Base-by-base conservation (phyloP, 129 eudicot species). In the Tagetes patula region DNA sequence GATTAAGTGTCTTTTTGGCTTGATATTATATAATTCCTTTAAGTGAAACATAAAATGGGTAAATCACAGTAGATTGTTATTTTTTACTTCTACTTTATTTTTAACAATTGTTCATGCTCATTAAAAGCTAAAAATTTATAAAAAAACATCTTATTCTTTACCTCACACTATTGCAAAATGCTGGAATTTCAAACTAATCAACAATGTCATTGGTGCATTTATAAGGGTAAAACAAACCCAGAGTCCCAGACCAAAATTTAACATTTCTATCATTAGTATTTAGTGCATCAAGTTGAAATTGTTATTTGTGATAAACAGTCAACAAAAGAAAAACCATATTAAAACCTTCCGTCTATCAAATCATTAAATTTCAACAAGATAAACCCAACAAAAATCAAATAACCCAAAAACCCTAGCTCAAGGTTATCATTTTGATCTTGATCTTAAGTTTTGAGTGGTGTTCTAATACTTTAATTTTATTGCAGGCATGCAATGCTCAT, bases 401-500 rank as follows among this genome's bases (percentile, higher is more conserved):
- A 60, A 33, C 66, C 63, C 3, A 32, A 58, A 32, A 9, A 2
- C 64, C 0, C 32, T 53, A 53, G 0, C 8, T 3, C 59, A 53
- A 53, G 59, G 59, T 31, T 56, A 39, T 56, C 5, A 37, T 12
- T 9, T 61, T 1, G 8, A 61, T 37, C 27, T 61, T 61, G 45
- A 12, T 37, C 30, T 34, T 61, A 61, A 12, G 31, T 34, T 61
- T 37, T 11, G 40, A 53, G 32, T 43, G 53, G 2, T 52, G 59
- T 67, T 72, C 64, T 79, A 71, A 84, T 53, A 72, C 59, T 43
- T 9, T 10, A 32, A 74, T 68, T 75, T 31, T 66, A 20, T 38
- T 87, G 88, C 95, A 93, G 98, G 98, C 97, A 5, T 94, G 98
- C 81, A 94, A 94, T 81, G 98, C 98, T 75, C 97, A 94, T 76